phyloP scores from a whole-genome alignment of 1,284 basidiomycete genomes.

The Tylopilus sp. region DNA sequence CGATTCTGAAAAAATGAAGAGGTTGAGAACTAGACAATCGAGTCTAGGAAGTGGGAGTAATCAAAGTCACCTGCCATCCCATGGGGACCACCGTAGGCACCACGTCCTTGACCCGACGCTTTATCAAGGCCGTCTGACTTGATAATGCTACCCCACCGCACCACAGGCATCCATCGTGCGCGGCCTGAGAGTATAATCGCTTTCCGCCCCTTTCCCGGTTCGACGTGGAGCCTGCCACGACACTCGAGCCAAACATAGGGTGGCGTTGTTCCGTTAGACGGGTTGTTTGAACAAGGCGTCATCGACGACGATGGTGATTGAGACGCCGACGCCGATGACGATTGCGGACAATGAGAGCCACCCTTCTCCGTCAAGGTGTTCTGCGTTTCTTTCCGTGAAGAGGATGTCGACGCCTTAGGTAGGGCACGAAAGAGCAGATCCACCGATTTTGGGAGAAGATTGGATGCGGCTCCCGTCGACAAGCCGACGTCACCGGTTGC shows the following conservation, averaged over 20 bases:
- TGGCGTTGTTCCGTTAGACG: conserved; percentile 28
- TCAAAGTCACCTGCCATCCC: conserved; percentile 13
- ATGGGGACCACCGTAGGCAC: neutral
- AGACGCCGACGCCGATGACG: neutral
- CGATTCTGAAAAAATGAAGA: conserved; percentile 10
- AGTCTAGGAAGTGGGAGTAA: neutral
- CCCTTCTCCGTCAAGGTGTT: neutral
- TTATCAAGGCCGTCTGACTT: conserved; percentile 44
- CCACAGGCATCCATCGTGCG: conserved; percentile 57
- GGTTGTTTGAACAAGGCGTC: neutral
- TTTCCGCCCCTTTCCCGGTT: conserved; percentile 86
- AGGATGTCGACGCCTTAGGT: conserved; percentile 40
- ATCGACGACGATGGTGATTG: conserved; percentile 6
- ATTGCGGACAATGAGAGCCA: neutral
- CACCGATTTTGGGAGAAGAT: conserved; percentile 42
- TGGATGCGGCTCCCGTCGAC: conserved; percentile 4
- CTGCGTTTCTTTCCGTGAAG: neutral
- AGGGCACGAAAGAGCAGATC: conserved; percentile 75
- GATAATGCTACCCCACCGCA: conserved; percentile 58
- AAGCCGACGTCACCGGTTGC: conserved; percentile 16
- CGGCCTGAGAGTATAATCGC: conserved; percentile 81
- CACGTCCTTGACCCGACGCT: neutral
- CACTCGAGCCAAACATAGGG: conserved; percentile 84
- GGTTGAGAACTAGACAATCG: neutral
- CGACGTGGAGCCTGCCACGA: conserved; percentile 78